Conservation (phyloP, 2,329 filamentous ascomycete species). For the Fusarium robinianum region DNA sequence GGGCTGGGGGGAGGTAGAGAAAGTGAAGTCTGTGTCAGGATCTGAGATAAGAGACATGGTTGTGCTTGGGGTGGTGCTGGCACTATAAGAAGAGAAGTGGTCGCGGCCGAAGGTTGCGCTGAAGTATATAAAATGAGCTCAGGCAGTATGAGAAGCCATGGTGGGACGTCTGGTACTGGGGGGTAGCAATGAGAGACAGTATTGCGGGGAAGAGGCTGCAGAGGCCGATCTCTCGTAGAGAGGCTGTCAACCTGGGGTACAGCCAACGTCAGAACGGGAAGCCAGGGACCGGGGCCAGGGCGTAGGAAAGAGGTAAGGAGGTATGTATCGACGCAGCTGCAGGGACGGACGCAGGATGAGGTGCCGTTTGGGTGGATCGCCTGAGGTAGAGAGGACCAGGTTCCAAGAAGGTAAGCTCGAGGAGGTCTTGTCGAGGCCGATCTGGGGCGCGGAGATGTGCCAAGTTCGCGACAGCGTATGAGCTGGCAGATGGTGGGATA, state of each 20-base stretch:
- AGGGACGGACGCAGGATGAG: conserved; percentile 32
- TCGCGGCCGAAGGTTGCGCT: conserved; percentile 41
- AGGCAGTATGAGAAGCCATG: conserved; percentile 43
- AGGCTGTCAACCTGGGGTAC: conserved; percentile 35
- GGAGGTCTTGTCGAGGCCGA: conserved; percentile 34
- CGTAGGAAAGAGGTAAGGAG: conserved; percentile 19
- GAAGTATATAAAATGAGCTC: conserved; percentile 46
- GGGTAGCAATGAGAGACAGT: conserved; percentile 29
- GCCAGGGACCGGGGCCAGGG: conserved; percentile 24
- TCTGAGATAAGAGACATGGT: conserved; percentile 36
- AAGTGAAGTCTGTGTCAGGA: conserved; percentile 30
- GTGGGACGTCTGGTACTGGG: conserved; percentile 38
- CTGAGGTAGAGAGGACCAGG: conserved; percentile 19
- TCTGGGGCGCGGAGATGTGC: conserved; percentile 36
- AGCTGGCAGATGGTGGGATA: conserved; percentile 41
- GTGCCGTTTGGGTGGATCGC: conserved; percentile 31
- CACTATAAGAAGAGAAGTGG: conserved; percentile 32
- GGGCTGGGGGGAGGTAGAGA: conserved; percentile 27
- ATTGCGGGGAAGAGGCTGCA: conserved; percentile 36
- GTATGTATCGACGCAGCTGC: conserved; percentile 36
- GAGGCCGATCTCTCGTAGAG: conserved; percentile 36
- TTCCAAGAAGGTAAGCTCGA: conserved; percentile 24
- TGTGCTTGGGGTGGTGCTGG: conserved; percentile 27
- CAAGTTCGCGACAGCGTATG: conserved; percentile 38
- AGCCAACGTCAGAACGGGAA: conserved; percentile 25